Evolutionary conservation across 1,284 basidiomycete genomes (phyloP).

Genomic region (Rhodotorula sp.): DNA sequence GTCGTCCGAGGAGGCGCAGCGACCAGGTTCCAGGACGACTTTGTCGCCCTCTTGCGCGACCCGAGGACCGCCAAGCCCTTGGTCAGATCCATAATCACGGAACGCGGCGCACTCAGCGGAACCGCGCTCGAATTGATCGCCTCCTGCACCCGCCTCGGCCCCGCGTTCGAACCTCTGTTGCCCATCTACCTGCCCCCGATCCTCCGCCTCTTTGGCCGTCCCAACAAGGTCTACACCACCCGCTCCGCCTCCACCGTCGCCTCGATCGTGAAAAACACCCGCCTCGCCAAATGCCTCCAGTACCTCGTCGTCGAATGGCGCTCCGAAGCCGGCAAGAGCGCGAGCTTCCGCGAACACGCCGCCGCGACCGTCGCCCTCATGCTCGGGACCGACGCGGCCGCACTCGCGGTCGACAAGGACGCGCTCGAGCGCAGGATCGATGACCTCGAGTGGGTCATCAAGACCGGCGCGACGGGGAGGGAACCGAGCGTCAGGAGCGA

Average conservation of each 20-base stretch:
- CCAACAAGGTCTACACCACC: constrained; percentile 74
- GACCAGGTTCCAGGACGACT: constrained; percentile 56
- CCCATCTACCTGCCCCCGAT: constrained; percentile 67
- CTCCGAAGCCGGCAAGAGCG: constrained; percentile 61
- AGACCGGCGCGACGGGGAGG: constrained; percentile 66
- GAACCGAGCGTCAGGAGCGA: constrained; percentile 70
- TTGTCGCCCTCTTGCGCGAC: constrained; percentile 56
- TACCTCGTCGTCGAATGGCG: constrained; percentile 61
- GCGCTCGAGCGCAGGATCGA: constrained; percentile 65
- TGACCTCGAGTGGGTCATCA: constrained; percentile 70
- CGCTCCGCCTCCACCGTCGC: constrained; percentile 64
- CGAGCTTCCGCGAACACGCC: constrained; percentile 62
- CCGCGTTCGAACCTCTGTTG: constrained; percentile 67
- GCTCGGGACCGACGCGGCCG: constrained; percentile 33
- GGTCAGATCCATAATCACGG: constrained; percentile 63
- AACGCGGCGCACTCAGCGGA: constrained; percentile 73
- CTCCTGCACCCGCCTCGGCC: constrained; percentile 61
- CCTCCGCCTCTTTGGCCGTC: constrained; percentile 66
- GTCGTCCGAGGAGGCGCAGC: constrained; percentile 60
- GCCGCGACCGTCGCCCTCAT: constrained; percentile 58
- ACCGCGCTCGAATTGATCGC: constrained; percentile 66
- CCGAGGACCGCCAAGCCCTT: constrained; percentile 62
- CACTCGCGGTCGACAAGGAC: constrained; percentile 51
- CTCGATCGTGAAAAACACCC: constrained; percentile 65
- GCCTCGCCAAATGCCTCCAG: constrained; percentile 65